Base-by-base conservation (phyloP, 2,329 filamentous ascomycete species). In the Didymella arachidicola region DNA sequence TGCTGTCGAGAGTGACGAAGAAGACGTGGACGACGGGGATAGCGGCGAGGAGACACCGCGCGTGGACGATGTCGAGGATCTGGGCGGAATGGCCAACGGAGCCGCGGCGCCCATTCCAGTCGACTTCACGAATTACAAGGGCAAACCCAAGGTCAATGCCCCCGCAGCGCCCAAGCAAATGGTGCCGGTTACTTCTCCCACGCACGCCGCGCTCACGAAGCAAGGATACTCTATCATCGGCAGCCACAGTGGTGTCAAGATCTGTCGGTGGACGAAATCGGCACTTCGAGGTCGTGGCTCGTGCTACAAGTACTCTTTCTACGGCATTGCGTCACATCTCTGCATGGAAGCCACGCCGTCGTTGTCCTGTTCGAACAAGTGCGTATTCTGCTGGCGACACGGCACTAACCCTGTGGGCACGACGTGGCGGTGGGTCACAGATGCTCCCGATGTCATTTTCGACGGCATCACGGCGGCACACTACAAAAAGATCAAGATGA, bases 301-400 rank as follows among this genome's bases (percentile, higher is more conserved):
- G 25, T 99, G 94, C 81, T 99, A 99, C 84, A 98, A 99, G 74
- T 97, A 88, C 78, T 96, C 92, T 0, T 96, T 99, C 77, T 99
- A 99, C 77, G 94, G 94, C 47, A 99, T 99, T 77, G 87, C 90
- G 64, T 97, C 93, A 0, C 95, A 99, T 73, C 89, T 96, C 61
- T 99, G 94, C 78, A 99, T 99, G 95, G 94, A 99, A 79, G 94
- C 94, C 2, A 98, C 94, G 0, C 94, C 94, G 0, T 97, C 93
- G 0, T 86, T 99, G 4, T 96, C 92, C 10, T 99, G 94, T 83
- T 95, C 90, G 62, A 98, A 98, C 81, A 98, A 99, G 77, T 98
- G 95, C 77, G 92, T 99, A 65, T 99, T 98, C 78, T 99, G 94
- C 83, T 99, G 94, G 95, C 89, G 95, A 7, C 95, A 98, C 74